Evolutionary conservation across 1,284 basidiomycete genomes (phyloP), one percentile per base, ranked within the genome.

Genomic region (Cryptococcus deneoformans): DNA sequence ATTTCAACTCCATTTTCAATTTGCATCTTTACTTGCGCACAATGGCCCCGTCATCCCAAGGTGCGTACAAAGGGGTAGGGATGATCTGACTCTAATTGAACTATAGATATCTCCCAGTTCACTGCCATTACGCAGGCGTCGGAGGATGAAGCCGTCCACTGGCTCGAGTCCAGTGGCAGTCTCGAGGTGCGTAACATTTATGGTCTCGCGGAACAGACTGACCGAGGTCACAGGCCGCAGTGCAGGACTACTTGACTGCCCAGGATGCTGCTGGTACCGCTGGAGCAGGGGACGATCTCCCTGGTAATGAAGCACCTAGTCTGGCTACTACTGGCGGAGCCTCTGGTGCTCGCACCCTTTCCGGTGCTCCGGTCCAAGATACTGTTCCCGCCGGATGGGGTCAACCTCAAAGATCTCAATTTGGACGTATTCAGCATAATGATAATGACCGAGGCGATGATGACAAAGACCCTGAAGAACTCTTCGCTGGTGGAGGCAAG

Each of bases 401-500:
- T 12, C 47, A 64, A 54, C 55, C 66, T 5, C 44, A 59, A 50
- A 47, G 61, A 55, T 55, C 57, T 50, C 60, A 56, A 55, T 54
- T 63, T 6, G 70, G 68, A 1, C 44, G 69, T 37, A 56, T 73
- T 11, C 59, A 64, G 52, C 60, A 53, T 29, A 59, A 65, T 44
- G 65, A 63, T 44, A 53, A 60, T 12, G 71, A 70, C 5, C 60
- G 67, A 20, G 60, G 65, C 20, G 69, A 68, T 0, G 67, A 67
- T 5, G 58, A 49, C 38, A 49, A 46, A 16, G 53, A 63, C 14
- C 60, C 61, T 10, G 63, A 71, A 55, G 35, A 87, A 81, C 66
- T 77, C 29, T 79, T 75, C 54, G 86, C 92, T 3, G 92, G 92
- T 38, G 92, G 92, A 0, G 91, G 93, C 73, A 80, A 88, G 66